These are phyloP conservation scores for Actinomortierella wolfii DNA, from an alignment of 371 early-diverging fungal genomes.

Conservation along the genomic window DNA sequence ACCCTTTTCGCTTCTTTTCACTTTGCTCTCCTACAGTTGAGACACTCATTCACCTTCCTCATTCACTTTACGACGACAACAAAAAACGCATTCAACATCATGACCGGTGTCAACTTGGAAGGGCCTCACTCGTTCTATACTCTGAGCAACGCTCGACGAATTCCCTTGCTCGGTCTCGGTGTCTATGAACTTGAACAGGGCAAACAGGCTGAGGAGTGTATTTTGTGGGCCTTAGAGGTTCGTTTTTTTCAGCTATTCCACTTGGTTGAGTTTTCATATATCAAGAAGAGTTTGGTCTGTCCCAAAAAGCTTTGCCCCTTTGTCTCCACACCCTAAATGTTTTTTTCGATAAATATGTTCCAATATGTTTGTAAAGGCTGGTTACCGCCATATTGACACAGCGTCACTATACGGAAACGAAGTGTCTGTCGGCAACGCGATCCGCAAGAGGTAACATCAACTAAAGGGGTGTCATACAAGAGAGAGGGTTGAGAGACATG, in stretches of 20 bases:
- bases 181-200: slow-evolving; percentile 49
- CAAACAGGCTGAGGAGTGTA: slow-evolving; percentile 48
- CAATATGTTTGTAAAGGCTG: slow-evolving; percentile 36
- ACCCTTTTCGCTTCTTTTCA: not conserved
- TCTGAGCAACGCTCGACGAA: slow-evolving; percentile 27
- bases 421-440: slow-evolving; percentile 52
- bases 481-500: not conserved
- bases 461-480: too few species aligned
- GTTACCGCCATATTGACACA: slow-evolving; percentile 58
- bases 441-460: slow-evolving; percentile 56
- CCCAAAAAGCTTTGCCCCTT: not conserved
- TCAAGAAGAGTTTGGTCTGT: not conserved
- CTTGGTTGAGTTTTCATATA: not conserved
- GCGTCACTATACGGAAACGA: slow-evolving; percentile 53
- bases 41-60: not conserved
- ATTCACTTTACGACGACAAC: not conserved
- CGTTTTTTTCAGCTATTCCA: not conserved
- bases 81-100: not conserved
- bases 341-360: not conserved
- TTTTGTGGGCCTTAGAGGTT: slow-evolving; percentile 54
- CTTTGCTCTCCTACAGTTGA: not conserved
- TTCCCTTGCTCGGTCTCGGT: slow-evolving; percentile 49
- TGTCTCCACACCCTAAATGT: not conserved
- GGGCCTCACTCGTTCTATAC: slow-evolving; percentile 32
- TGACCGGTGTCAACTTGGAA: slow-evolving; percentile 31